A percentile compares a stretch with the other conserved stretches of the same genome.
Conservation (phyloP, 495 filamentous ascomycete genomes). For the Podospora bellae-mahoneyi region DNA sequence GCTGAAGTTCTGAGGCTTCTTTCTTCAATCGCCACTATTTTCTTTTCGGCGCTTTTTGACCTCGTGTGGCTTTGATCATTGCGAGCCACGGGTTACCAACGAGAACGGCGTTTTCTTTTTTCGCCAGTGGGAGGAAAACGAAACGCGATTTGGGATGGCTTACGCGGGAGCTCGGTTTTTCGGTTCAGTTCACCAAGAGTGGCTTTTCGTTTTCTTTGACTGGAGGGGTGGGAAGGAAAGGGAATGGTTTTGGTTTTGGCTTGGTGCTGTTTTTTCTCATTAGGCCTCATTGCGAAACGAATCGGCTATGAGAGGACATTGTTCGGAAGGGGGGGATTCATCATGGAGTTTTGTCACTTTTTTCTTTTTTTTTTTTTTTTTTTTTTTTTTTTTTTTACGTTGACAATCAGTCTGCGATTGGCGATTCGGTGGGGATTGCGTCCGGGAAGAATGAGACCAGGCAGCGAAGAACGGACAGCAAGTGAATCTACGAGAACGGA, state of each 20-base stretch:
- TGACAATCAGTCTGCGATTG: background rate
- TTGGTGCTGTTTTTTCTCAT: background rate
- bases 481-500: background rate
- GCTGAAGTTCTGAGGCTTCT: background rate
- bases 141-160: no score
- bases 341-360: background rate
- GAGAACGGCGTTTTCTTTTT: constrained; percentile 2
- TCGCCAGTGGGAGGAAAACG: no score
- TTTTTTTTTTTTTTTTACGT: background rate
- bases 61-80: background rate
- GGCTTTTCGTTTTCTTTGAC: no score
- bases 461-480: background rate
- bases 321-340: background rate
- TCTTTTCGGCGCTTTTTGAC: background rate
- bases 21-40: background rate
- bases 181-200: no score
- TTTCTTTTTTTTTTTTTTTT: background rate
- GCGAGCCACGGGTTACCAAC: background rate
- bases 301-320: background rate
- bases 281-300: background rate
- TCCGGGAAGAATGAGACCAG: background rate
- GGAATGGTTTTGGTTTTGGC: no score
- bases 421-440: background rate
- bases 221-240: no score
- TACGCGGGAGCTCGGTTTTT: no score